Evolutionary conservation across 2,329 filamentous ascomycete genomes (phyloP).

Genomic region (Didymella arachidicola): DNA sequence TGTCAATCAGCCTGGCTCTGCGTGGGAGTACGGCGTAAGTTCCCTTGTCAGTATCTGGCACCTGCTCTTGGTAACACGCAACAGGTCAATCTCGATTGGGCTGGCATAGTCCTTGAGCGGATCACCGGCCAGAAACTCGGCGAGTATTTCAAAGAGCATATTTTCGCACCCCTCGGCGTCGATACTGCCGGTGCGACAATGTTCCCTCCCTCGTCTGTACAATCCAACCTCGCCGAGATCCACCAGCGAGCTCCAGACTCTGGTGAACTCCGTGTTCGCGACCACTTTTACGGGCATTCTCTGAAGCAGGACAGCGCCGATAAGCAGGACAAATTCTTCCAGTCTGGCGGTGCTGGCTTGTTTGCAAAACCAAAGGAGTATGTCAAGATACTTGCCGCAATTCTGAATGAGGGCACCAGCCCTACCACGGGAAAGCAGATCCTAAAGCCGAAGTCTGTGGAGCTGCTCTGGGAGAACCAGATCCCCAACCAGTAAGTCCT

Average conservation of each 20-base stretch:
- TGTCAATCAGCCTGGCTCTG: conserved; percentile 68
- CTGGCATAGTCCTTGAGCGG: conserved; percentile 58
- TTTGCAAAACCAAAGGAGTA: conserved; percentile 69
- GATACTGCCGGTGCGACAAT: conserved; percentile 59
- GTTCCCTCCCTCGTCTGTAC: conserved; percentile 64
- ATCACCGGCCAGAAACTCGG: conserved; percentile 54
- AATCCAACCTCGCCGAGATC: conserved; percentile 64
- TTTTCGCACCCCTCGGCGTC: conserved; percentile 58
- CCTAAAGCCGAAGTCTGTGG: conserved; percentile 64
- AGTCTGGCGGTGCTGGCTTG: conserved; percentile 68
- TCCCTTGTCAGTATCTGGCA: too few relatives aligned
- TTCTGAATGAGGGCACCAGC: conserved; percentile 70
- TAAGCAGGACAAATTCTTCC: conserved; percentile 58
- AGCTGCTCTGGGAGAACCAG: conserved; percentile 71
- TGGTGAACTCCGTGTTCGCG: conserved; percentile 48
- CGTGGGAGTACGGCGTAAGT: conserved; percentile 64
- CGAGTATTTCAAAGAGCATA: conserved; percentile 57
- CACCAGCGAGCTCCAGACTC: conserved; percentile 58
- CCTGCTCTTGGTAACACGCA: background rate
- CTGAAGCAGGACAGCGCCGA: conserved; percentile 56
- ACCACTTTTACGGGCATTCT: conserved; percentile 61
- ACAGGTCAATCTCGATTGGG: conserved; percentile 61
- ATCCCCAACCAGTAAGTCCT: conserved; percentile 54
- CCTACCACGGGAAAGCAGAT: conserved; percentile 64
- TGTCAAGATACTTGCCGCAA: conserved; percentile 64